These are phyloP conservation scores for Yamadazyma ubonensis DNA, from an alignment of 805 yeast species.

Conservation along the genomic window DNA sequence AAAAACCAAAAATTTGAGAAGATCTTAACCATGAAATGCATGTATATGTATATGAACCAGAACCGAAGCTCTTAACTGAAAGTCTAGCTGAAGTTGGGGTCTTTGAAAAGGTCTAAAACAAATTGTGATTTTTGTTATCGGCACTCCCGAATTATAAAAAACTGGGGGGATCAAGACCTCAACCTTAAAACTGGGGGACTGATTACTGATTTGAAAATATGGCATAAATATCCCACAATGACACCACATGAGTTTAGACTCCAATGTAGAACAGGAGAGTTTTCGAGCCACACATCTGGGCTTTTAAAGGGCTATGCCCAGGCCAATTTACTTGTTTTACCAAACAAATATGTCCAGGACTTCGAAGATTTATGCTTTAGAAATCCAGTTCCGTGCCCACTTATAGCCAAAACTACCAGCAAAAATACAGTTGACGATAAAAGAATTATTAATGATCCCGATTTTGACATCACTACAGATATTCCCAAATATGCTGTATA, in stretches of 20 bases:
- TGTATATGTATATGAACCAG: too few relatives aligned
- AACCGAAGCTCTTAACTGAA: too few relatives aligned
- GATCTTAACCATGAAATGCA: too few relatives aligned
- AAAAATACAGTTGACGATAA: background rate
- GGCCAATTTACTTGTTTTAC: conserved; percentile 39
- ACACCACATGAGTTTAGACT: conserved; percentile 11
- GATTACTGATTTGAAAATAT: background rate
- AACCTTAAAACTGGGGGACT: conserved; percentile 3
- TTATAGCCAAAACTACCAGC: conserved; percentile 25
- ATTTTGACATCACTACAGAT: conserved; percentile 32
- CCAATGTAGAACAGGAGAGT: conserved; percentile 6
- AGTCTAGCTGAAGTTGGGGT: too few relatives aligned
- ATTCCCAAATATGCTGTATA: conserved; percentile 36
- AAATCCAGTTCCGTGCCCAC: conserved; percentile 42
- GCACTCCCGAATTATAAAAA: too few relatives aligned
- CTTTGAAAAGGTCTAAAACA: too few relatives aligned
- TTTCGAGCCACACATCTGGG: conserved; percentile 15
- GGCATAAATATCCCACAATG: background rate
- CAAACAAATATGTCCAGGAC: conserved; percentile 28
- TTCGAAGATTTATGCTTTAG: conserved; percentile 34
- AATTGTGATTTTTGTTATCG: too few relatives aligned
- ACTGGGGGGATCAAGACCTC: conserved; percentile 1
- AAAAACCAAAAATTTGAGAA: too few relatives aligned
- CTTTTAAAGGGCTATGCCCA: conserved; percentile 30
- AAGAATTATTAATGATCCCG: conserved; percentile 1